Conservation (phyloP, 352 stramenopile species). For the Halophytophthora polymorphica region DNA sequence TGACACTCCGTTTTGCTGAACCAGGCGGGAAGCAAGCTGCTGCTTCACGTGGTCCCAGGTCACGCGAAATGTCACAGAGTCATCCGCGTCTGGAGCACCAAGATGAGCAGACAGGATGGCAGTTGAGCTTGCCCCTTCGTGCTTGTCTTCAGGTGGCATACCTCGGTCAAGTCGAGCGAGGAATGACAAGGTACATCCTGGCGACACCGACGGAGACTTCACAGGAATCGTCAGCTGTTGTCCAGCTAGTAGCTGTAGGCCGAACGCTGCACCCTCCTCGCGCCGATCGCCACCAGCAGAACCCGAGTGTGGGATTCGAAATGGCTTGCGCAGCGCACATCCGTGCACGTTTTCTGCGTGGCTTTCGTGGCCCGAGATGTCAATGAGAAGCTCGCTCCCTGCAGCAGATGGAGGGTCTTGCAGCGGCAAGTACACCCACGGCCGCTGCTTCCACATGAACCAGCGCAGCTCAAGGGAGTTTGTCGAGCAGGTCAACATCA, state of each 20-base stretch:
- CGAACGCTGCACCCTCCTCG: constrained; percentile 16
- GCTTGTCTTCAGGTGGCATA: not conserved
- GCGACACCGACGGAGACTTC: not conserved
- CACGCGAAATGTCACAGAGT: constrained; percentile 16
- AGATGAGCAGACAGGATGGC: constrained; percentile 18
- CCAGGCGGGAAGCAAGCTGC: constrained; percentile 16
- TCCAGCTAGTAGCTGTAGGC: constrained; percentile 37
- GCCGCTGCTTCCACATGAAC: constrained; percentile 41
- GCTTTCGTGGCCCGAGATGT: constrained; percentile 48
- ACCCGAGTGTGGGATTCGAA: constrained; percentile 31
- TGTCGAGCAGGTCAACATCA: constrained; percentile 35
- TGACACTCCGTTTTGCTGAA: constrained; percentile 1
- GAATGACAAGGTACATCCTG: constrained; percentile 35
- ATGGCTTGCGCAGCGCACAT: constrained; percentile 56
- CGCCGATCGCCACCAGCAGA: not conserved
- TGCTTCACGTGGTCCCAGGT: constrained; percentile 13
- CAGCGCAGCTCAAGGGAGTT: constrained; percentile 25
- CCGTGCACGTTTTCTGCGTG: constrained; percentile 27
- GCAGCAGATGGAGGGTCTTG: constrained; percentile 38
- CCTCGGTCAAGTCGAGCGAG: constrained; percentile 37
- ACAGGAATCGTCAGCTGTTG: constrained; percentile 20
- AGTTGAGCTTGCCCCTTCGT: not conserved
- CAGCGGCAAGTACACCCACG: constrained; percentile 51
- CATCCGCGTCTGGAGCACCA: not conserved
- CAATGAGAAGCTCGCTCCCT: constrained; percentile 25